These are phyloP conservation scores for Tolypocladium tundrense DNA, from an alignment of 2,329 filamentous ascomycete species.

Conservation along the genomic window DNA sequence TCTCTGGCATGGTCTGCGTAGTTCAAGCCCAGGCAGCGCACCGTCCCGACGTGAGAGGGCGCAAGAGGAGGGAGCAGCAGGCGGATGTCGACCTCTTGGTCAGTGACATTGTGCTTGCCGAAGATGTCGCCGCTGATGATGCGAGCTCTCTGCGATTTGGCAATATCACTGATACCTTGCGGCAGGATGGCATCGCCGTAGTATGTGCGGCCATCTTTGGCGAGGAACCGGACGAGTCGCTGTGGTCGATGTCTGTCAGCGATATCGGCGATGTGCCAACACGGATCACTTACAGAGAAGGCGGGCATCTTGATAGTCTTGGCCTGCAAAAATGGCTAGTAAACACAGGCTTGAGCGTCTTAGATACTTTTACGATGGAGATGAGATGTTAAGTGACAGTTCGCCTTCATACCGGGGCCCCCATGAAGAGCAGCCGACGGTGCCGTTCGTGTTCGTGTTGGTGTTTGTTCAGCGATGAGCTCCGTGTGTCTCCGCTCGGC, in stretches of 20 bases:
- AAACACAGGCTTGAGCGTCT: conserved; percentile 18
- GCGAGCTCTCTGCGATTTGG: conserved; percentile 48
- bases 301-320: conserved; percentile 22
- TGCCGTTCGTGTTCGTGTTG: not conserved
- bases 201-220: conserved; percentile 57
- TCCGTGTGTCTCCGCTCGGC: not conserved
- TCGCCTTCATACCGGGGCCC: not conserved
- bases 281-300: conserved; percentile 32
- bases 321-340: conserved; percentile 3
- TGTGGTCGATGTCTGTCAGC: conserved; percentile 18
- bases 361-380: not conserved
- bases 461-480: not conserved
- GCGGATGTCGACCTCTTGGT: conserved; percentile 45
- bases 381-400: not conserved
- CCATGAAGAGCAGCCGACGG: not conserved
- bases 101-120: conserved; percentile 51
- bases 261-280: not conserved
- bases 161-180: conserved; percentile 46
- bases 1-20: conserved; percentile 64
- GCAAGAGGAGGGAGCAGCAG: conserved; percentile 55
- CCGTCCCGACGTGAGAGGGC: conserved; percentile 51
- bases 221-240: conserved; percentile 65
- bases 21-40: conserved; percentile 62
- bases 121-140: conserved; percentile 59
- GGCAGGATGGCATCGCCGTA: conserved; percentile 68